Base-by-base conservation (phyloP, 164 flowering plant genomes). In the Hamamelis virginiana region DNA sequence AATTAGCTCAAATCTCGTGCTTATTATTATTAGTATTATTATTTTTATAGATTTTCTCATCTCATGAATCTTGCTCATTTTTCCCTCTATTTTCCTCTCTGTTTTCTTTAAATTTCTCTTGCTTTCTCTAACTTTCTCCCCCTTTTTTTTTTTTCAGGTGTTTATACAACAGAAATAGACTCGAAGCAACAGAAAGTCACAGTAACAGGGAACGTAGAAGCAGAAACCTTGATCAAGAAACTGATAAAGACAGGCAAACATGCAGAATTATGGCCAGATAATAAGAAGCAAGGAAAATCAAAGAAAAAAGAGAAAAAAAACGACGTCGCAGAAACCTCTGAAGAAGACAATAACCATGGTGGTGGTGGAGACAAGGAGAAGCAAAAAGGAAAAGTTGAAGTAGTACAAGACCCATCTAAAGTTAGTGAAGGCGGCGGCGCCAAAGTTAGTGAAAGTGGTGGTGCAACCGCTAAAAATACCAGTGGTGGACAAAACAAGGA, bases 251-350 rank as follows among this genome's bases (percentile, higher is more conserved):
- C 82, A 1, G 87, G 90, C 0, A 86, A 82, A 46, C 85, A 82
- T 14, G 90, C 87, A 1, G 86, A 85, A 79, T 61, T 86, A 5
- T 86, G 89, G 89, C 86, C 89, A 5, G 81, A 80, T 21, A 65
- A 64, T 57, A 75, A 75, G n/a, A 74, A 72, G 27, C 26, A 56
- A 33, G 57, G 65, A 1, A 80, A 80, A 67, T 26, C 61, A 0
- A 78, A 82, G 46, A 76, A 67, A 64, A 76, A 78, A 59, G 77
- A 73, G 4, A 73, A 78, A 67, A 70, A 75, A 13, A 58, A 27
- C 4, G 71, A 78, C 43, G 10, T 25, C 46, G 28, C 46, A 48
- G 76, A 66, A 50, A 51, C 18, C 55, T 12, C 46, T 62, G 53
- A 66, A 12, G 73, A 64, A 13, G 41, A 28, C n/a, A n/a, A n/a